phyloP scores from a whole-genome alignment of 2,329 filamentous ascomycete species.

The Phyllosticta citribraziliensis region DNA sequence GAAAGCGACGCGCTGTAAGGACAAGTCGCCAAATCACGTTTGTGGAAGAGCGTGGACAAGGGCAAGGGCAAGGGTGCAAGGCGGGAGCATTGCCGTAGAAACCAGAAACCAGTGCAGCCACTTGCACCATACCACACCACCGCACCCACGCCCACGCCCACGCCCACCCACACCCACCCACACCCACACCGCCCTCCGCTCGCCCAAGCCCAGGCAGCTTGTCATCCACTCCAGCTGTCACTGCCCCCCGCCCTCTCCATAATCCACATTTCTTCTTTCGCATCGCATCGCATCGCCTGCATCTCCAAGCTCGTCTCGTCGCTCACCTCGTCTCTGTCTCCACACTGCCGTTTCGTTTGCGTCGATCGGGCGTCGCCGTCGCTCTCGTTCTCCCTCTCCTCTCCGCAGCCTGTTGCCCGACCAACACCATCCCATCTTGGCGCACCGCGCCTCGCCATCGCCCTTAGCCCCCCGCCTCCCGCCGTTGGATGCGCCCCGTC shows the following conservation, averaged over 20 bases:
- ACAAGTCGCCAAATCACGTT: not conserved
- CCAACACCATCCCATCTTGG: slow-evolving; percentile 2
- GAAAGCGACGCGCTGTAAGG: not conserved
- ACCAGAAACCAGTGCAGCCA: not conserved
- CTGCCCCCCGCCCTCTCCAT: not conserved
- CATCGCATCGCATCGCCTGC: not conserved
- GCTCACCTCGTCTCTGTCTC: not conserved
- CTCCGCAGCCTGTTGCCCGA: slow-evolving; percentile 1
- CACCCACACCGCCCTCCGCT: not conserved
- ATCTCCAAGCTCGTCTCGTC: not conserved
- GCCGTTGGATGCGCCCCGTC: not conserved
- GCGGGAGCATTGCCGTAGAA: not conserved
- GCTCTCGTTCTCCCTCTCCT: not conserved
- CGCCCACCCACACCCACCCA: no score
- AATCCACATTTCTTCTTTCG: not conserved
- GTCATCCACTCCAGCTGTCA: no score
- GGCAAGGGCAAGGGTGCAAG: not conserved
- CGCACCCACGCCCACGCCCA: not conserved
- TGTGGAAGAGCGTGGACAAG: not conserved
- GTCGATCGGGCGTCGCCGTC: not conserved
- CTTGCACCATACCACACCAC: no score
- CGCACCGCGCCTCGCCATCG: not conserved
- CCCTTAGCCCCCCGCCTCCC: slow-evolving; percentile 1
- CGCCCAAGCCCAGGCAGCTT: not conserved
- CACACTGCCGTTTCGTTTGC: not conserved